A percentile compares a stretch with the other conserved stretches of the same genome.
Evolutionary conservation across 768 basidiomycete species (phyloP).

Genomic region (Cyclocybe aegerita): DNA sequence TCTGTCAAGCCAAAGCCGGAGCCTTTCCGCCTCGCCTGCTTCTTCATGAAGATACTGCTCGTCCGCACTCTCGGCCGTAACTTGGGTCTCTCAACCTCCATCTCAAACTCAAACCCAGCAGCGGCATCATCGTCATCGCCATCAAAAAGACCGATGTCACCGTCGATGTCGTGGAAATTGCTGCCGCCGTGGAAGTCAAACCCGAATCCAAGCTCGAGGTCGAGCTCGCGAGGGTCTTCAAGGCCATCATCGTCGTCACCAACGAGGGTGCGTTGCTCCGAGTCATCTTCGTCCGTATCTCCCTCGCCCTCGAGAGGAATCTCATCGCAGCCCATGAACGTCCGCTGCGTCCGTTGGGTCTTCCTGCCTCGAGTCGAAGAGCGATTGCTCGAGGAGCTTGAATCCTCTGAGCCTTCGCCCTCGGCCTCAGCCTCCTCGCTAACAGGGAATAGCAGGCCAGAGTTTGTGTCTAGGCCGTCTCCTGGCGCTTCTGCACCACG

Average conservation of each 20-base stretch:
- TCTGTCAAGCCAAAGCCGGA: slow-evolving; percentile 2
- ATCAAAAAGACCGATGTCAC: slow-evolving; percentile 3
- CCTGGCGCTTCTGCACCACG: too few relatives aligned
- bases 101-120: too few relatives aligned
- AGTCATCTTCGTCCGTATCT: background rate
- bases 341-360: slow-evolving; percentile 4
- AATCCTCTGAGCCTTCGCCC: slow-evolving; percentile 18
- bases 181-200: slow-evolving; percentile 9
- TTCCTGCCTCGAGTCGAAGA: slow-evolving; percentile 3
- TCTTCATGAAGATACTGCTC: too few relatives aligned
- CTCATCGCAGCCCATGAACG: slow-evolving; percentile 24
- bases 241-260: slow-evolving; percentile 20
- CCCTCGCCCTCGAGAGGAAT: slow-evolving; percentile 11
- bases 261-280: background rate
- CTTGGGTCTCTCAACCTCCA: too few relatives aligned
- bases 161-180: background rate
- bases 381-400: slow-evolving; percentile 14
- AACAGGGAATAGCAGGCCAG: slow-evolving; percentile 36
- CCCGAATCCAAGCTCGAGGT: slow-evolving; percentile 28
- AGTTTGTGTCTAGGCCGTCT: too few relatives aligned
- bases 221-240: slow-evolving; percentile 25
- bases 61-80: too few relatives aligned
- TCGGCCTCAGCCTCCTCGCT: slow-evolving; percentile 32
- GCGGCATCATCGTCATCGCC: slow-evolving; percentile 11
- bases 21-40: too few relatives aligned